Conservation (phyloP, 1,284 basidiomycete species). For the Ustilago sp. region DNA sequence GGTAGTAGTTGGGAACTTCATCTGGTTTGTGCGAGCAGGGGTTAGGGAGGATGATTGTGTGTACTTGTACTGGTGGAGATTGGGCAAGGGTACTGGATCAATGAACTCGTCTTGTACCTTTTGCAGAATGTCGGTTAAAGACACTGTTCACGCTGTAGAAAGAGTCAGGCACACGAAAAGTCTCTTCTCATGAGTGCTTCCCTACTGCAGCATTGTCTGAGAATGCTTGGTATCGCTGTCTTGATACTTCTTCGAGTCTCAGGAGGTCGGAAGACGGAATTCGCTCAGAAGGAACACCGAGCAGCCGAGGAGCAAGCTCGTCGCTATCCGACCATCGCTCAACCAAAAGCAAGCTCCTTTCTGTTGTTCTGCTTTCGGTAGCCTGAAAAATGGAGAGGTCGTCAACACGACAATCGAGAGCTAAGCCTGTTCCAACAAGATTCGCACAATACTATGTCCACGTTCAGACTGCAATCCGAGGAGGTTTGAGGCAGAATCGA, state of each 20-base stretch:
- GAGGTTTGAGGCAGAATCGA: background rate
- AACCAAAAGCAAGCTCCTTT: background rate
- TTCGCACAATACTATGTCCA: background rate
- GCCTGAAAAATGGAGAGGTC: background rate
- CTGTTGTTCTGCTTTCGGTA: background rate
- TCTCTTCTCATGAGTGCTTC: background rate
- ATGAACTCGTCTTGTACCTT: background rate
- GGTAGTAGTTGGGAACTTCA: constrained; percentile 27
- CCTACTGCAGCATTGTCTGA: background rate
- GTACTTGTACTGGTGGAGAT: background rate
- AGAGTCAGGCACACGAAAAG: background rate
- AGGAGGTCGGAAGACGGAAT: constrained; percentile 15
- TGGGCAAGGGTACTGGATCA: background rate
- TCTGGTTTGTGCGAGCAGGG: background rate
- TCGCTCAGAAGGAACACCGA: background rate
- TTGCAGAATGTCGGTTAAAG: background rate
- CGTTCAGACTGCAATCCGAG: background rate
- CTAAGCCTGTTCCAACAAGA: background rate
- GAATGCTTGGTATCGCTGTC: background rate
- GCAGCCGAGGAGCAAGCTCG: constrained; percentile 20
- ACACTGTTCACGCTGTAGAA: background rate
- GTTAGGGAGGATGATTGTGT: background rate
- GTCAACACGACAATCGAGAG: background rate
- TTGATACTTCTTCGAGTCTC: background rate
- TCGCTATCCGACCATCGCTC: constrained; percentile 6